These are phyloP conservation scores for Aureobasidium sp. DNA, from an alignment of 2,329 filamentous ascomycete genomes.

Conservation along the genomic window DNA sequence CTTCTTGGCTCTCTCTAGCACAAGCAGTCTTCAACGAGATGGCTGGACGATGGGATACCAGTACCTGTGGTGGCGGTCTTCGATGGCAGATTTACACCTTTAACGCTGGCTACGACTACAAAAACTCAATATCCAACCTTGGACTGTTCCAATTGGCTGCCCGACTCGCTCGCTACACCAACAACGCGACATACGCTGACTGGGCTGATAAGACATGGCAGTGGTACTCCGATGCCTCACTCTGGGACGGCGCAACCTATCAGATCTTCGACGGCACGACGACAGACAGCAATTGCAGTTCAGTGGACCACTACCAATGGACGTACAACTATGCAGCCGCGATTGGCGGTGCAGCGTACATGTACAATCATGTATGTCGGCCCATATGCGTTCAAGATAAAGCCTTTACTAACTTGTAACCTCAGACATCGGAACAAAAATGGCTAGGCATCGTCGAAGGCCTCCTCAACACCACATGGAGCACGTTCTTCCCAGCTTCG, in stretches of 20 bases:
- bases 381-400: too few relatives aligned
- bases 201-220: constrained; percentile 47
- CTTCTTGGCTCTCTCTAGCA: constrained; percentile 65
- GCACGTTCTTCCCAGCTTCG: constrained; percentile 44
- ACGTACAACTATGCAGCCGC: constrained; percentile 46
- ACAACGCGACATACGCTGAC: constrained; percentile 50
- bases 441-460: constrained; percentile 5
- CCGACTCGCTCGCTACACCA: constrained; percentile 30
- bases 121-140: constrained; percentile 74
- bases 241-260: constrained; percentile 41
- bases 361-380: constrained; percentile 43
- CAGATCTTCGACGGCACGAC: constrained; percentile 41
- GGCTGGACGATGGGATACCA: constrained; percentile 59
- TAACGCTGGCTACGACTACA: constrained; percentile 76
- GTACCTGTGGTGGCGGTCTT: constrained; percentile 63
- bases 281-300: constrained; percentile 36
- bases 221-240: constrained; percentile 38
- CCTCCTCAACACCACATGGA: constrained; percentile 11
- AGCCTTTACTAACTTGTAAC: neutral
- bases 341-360: constrained; percentile 48
- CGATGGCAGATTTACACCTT: constrained; percentile 78
- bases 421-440: neutral
- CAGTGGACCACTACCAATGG: constrained; percentile 41
- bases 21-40: constrained; percentile 79
- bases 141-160: constrained; percentile 77